phyloP scores from a whole-genome alignment of 1,284 basidiomycete genomes.

The Anthracocystis walkeri region DNA sequence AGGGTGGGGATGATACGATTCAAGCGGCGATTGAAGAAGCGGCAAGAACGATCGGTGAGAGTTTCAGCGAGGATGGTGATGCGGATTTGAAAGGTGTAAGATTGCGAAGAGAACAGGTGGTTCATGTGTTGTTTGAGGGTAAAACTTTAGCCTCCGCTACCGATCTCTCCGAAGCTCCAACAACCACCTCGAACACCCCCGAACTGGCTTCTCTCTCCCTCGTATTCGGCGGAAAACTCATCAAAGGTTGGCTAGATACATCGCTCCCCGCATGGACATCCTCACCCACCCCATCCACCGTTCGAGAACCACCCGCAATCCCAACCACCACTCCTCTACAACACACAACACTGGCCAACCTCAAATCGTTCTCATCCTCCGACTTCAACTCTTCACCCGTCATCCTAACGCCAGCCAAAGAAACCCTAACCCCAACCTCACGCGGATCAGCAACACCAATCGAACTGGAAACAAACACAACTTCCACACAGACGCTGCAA shows the following conservation, averaged over 20 bases:
- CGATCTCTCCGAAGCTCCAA: background rate
- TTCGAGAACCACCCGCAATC: slow-evolving; percentile 32
- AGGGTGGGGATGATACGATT: slow-evolving; percentile 17
- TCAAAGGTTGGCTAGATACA: slow-evolving; percentile 51
- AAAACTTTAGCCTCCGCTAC: slow-evolving; percentile 5
- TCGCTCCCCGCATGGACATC: slow-evolving; percentile 43
- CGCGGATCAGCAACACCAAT: slow-evolving; percentile 28
- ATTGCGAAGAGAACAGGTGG: slow-evolving; percentile 54
- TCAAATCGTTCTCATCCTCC: slow-evolving; percentile 44
- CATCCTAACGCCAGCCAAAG: slow-evolving; percentile 22
- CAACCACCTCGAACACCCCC: background rate
- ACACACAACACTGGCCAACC: slow-evolving; percentile 30
- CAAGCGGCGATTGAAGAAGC: slow-evolving; percentile 23
- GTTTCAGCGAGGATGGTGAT: slow-evolving; percentile 32
- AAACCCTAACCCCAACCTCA: slow-evolving; percentile 11
- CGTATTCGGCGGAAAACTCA: slow-evolving; percentile 42
- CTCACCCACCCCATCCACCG: slow-evolving; percentile 21
- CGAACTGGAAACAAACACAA: slow-evolving; percentile 29
- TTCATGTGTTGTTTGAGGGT: slow-evolving; percentile 56
- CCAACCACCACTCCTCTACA: slow-evolving; percentile 20
- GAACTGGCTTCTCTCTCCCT: slow-evolving; percentile 46
- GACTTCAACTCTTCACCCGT: slow-evolving; percentile 22
- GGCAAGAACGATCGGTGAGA: slow-evolving; percentile 28
- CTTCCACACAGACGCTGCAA: slow-evolving; percentile 18
- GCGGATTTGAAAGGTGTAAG: slow-evolving; percentile 52